Evolutionary conservation across 148 eudicot species (phyloP).

Genomic region (Vaccinium darrowii): DNA sequence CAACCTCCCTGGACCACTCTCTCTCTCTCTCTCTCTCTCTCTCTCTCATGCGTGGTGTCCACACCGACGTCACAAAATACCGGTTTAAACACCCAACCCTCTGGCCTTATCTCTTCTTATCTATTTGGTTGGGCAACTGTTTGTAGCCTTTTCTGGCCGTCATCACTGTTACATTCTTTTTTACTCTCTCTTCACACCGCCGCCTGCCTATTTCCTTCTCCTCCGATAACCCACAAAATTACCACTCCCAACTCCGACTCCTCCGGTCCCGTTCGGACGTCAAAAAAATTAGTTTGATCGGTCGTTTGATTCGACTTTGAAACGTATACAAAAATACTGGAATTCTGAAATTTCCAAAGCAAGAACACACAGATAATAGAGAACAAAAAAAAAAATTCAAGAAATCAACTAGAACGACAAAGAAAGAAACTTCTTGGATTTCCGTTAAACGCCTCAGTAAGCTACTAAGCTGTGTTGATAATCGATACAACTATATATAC

Average conservation of each 20-base stretch:
- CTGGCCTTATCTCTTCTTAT: conserved; percentile 15
- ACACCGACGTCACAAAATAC: conserved; percentile 1
- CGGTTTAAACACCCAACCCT: background rate
- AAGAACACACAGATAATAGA: background rate
- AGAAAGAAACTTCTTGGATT: background rate
- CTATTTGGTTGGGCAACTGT: background rate
- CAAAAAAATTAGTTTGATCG: too few species aligned
- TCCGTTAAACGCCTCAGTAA: background rate
- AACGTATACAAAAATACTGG: too few species aligned
- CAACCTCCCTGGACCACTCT: background rate
- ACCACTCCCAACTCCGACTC: too few species aligned
- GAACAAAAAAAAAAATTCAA: background rate
- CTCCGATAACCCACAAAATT: background rate
- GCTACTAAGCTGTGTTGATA: background rate
- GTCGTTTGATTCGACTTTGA: too few species aligned
- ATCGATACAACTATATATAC: background rate
- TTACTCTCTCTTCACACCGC: background rate
- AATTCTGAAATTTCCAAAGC: too few species aligned
- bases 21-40: background rate
- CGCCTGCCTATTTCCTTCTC: background rate
- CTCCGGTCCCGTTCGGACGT: background rate
- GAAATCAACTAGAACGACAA: background rate
- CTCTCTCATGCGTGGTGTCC: background rate
- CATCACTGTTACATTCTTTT: background rate
- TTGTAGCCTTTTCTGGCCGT: background rate